phyloP scores from a whole-genome alignment of 371 early-diverging fungal genomes.

The Vairimorpha necatrix region DNA sequence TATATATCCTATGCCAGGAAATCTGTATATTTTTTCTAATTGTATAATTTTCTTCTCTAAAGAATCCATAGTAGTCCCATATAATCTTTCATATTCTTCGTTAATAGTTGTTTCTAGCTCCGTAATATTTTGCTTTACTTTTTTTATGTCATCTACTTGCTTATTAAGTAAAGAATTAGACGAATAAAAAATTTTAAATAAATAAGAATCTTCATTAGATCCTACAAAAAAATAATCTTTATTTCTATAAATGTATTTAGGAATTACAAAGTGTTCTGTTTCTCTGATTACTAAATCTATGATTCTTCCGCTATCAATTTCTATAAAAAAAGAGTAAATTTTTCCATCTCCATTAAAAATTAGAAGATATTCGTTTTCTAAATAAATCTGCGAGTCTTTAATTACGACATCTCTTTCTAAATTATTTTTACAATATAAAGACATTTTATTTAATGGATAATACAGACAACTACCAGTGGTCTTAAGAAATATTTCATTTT shows the following conservation, averaged over 20 bases:
- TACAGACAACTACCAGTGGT: constrained; percentile 3
- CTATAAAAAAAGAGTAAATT: constrained; percentile 2
- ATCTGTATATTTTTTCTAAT: constrained; percentile 2
- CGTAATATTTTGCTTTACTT: not conserved
- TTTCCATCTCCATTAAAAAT: constrained; percentile 30
- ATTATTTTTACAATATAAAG: not conserved
- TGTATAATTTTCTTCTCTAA: not conserved
- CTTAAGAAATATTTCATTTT: constrained; percentile 15
- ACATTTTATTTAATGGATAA: constrained; percentile 27
- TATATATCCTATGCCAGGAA: constrained; percentile 23
- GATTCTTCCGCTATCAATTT: constrained; percentile 22
- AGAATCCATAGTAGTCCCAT: not conserved
- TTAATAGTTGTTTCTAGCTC: not conserved
- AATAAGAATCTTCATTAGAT: constrained; percentile 5
- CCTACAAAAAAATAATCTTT: constrained; percentile 22
- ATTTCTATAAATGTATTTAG: not conserved
- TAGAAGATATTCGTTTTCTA: not conserved
- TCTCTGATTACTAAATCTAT: not conserved
- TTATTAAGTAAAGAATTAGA: not conserved
- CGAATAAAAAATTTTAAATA: constrained; percentile 2
- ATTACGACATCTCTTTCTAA: not conserved
- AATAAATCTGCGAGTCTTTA: not conserved
- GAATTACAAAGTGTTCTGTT: not conserved
- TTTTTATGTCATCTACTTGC: not conserved
- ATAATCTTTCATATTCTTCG: constrained; percentile 24